A percentile compares a stretch with the other conserved stretches of the same genome.
These are phyloP conservation scores for Fusarium aywerte DNA, from an alignment of 2,329 filamentous ascomycete species.

Conservation along the genomic window DNA sequence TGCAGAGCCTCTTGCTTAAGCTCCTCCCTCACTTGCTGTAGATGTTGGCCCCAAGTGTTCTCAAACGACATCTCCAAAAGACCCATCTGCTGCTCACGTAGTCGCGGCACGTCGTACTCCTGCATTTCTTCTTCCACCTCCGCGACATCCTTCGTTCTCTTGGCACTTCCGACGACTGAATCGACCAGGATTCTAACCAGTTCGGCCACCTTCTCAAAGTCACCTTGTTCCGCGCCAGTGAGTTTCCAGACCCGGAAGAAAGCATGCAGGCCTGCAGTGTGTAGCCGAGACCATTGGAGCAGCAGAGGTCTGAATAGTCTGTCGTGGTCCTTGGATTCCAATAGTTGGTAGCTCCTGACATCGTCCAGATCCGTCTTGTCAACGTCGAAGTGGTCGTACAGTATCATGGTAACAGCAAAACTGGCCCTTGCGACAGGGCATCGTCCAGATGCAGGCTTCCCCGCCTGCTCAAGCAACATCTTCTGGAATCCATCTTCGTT, in stretches of 20 bases:
- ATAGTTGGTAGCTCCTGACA: conserved; percentile 75
- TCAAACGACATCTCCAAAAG: conserved; percentile 91
- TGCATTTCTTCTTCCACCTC: conserved; percentile 90
- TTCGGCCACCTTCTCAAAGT: conserved; percentile 94
- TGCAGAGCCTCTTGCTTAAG: conserved; percentile 90
- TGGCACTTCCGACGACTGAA: conserved; percentile 84
- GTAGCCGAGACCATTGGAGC: conserved; percentile 91
- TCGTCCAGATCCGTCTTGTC: conserved; percentile 86
- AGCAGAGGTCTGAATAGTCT: conserved; percentile 87
- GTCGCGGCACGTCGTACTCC: conserved; percentile 80
- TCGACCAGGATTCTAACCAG: conserved; percentile 90
- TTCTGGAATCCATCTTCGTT: conserved; percentile 95
- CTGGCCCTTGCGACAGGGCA: conserved; percentile 91
- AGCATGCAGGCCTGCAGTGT: conserved; percentile 84
- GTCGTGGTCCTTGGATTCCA: conserved; percentile 84
- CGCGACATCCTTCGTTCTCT: conserved; percentile 82
- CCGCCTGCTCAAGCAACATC: conserved; percentile 87
- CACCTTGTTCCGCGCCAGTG: conserved; percentile 83
- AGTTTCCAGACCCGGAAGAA: conserved; percentile 95
- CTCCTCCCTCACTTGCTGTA: conserved; percentile 90
- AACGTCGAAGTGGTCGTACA: conserved; percentile 97
- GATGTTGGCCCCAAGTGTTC: conserved; percentile 90
- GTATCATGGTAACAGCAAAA: conserved; percentile 83
- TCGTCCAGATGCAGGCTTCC: conserved; percentile 74
- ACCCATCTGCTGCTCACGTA: conserved; percentile 93